Evolutionary conservation across 306 rosid species (phyloP).

Genomic region (Quillaja saponaria): DNA sequence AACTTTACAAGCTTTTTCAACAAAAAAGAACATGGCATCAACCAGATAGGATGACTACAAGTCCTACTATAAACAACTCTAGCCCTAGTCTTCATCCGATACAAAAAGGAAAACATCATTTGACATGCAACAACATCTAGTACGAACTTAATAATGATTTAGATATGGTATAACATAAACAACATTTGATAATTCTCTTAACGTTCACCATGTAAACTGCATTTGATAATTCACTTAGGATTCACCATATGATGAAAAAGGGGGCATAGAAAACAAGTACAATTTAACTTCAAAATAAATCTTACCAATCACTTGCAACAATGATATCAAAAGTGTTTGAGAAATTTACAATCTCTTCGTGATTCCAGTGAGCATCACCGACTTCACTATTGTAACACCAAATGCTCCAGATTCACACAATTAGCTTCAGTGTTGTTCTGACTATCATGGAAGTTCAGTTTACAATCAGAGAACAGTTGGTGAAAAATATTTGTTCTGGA

Average conservation of each 20-base stretch:
- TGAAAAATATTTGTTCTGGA: constrained; percentile 16
- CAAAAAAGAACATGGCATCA: constrained; percentile 18
- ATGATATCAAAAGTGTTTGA: constrained; percentile 64
- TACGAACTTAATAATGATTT: neutral
- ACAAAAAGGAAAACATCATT: constrained; percentile 16
- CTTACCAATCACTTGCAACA: constrained; percentile 82
- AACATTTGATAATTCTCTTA: too few species aligned
- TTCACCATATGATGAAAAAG: constrained; percentile 16
- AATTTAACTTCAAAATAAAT: constrained; percentile 19
- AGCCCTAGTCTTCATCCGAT: constrained; percentile 34
- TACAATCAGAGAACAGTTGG: constrained; percentile 18
- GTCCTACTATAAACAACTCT: constrained; percentile 2
- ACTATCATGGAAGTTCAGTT: constrained; percentile 39
- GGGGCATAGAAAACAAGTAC: neutral
- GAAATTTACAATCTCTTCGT: constrained; percentile 48
- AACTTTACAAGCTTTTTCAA: constrained; percentile 16
- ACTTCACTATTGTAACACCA: constrained; percentile 70
- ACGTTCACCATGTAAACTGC: constrained; percentile 13
- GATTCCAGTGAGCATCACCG: constrained; percentile 87
- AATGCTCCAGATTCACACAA: constrained; percentile 64
- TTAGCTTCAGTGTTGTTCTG: constrained; percentile 75
- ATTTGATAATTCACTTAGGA: constrained; percentile 1
- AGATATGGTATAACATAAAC: constrained; percentile 18
- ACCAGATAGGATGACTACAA: constrained; percentile 29
- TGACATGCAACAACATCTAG: neutral